A percentile compares a stretch with the other conserved stretches of the same genome.
Conservation (phyloP, 2,329 filamentous ascomycete genomes). For the Xylariaceae sp. region DNA sequence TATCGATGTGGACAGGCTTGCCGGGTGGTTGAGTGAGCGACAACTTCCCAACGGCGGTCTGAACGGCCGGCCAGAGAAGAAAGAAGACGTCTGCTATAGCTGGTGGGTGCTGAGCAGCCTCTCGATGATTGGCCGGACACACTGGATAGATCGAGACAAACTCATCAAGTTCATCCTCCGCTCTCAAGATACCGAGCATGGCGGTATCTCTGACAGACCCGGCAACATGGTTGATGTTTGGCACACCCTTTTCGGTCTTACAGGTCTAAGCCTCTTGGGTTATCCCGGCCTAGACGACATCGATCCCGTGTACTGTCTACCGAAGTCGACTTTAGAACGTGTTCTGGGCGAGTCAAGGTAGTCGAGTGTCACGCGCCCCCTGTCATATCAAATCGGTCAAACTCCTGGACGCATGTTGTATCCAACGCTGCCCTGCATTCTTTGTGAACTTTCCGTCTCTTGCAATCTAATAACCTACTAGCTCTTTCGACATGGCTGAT, state of each 20-base stretch:
- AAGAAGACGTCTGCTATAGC: constrained; percentile 96
- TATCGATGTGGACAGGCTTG: constrained; percentile 75
- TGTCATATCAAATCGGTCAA: not conserved
- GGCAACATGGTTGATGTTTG: constrained; percentile 97
- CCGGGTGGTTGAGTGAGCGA: constrained; percentile 86
- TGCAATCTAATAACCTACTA: constrained; percentile 66
- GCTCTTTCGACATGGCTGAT: constrained; percentile 43
- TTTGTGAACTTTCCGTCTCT: constrained; percentile 40
- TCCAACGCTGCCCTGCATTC: not conserved
- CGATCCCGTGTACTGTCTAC: constrained; percentile 84
- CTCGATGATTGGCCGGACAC: constrained; percentile 76
- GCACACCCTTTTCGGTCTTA: constrained; percentile 85
- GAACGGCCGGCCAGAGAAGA: constrained; percentile 91
- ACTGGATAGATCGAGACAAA: constrained; percentile 87
- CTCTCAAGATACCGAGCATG: constrained; percentile 79
- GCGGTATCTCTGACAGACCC: constrained; percentile 84
- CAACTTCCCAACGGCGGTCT: constrained; percentile 82
- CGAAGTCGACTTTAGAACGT: constrained; percentile 58
- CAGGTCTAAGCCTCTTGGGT: constrained; percentile 77
- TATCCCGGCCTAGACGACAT: constrained; percentile 73
- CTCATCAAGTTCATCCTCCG: constrained; percentile 76
- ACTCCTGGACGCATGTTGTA: not conserved
- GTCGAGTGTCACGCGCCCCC: not conserved
- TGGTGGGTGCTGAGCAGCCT: constrained; percentile 97
- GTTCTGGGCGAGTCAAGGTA: constrained; percentile 42